Evolutionary conservation across 1,284 basidiomycete genomes (phyloP), one percentile per base, ranked within the genome.

Genomic region (Leccinum subspadiceum): DNA sequence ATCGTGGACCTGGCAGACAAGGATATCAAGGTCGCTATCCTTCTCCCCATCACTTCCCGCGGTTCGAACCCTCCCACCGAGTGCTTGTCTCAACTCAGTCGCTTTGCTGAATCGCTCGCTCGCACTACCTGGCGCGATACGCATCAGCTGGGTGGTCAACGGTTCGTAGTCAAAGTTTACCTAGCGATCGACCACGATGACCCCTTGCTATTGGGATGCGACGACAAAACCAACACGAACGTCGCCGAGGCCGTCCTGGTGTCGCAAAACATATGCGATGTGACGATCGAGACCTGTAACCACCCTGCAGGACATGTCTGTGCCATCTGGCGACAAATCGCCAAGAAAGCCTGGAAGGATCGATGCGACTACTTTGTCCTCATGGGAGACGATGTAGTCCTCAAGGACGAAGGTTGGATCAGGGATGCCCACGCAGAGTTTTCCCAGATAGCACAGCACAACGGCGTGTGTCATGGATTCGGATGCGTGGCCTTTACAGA

Each of bases 401-500:
- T 86, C 6, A 65, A 75, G 17, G 81, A 84, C 54, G 74, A 79
- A 58, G 78, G 78, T 4, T 86, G 85, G 85, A 79, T 84, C 76
- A 67, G 76, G 10, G 64, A 75, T 1, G 70, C 76, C 2, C 75
- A 80, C 44, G 56, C 56, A 6, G 70, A 73, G 12, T 86, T 85
- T 65, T 39, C 53, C 13, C 52, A 67, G 3, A 64, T 84, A 5
- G 63, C 80, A 1, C 24, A 61, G 9, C 55, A 61, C 10, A 66
- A 71, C 9, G 59, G 64, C 5, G 70, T 75, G 0, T 80, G 80
- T 1, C 60, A 68, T 3, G 84, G 85, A 5, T 77, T 85, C 53
- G 85, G 83, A 6, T 85, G 84, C 54, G 78, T 86, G 2, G 79
- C 83, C 0, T 84, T 87, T 70, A 84, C 78, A 2, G 83, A 85